These are phyloP conservation scores for Waltiozyma sp. DNA, from an alignment of 1,139 yeast genomes.

Conservation along the genomic window DNA sequence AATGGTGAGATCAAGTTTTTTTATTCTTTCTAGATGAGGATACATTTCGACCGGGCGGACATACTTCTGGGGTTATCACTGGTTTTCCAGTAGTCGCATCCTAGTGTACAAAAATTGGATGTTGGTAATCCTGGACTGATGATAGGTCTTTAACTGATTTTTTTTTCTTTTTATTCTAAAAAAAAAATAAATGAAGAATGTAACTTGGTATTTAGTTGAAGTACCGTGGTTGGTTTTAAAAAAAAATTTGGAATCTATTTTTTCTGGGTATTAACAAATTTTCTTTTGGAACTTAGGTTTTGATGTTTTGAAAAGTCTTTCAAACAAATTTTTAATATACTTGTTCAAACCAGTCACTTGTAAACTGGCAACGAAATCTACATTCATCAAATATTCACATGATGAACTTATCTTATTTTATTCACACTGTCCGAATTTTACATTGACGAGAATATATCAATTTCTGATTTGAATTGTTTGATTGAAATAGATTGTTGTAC, in stretches of 20 bases:
- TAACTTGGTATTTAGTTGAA: no score
- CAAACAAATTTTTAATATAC: no score
- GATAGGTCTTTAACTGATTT: conserved; percentile 53
- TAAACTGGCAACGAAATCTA: no score
- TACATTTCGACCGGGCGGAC: conserved; percentile 76
- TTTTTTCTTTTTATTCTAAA: no score
- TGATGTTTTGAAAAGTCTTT: background rate
- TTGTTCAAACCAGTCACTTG: background rate
- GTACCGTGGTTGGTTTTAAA: no score
- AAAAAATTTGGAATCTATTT: no score
- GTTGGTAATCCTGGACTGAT: conserved; percentile 49
- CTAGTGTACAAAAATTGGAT: conserved; percentile 57
- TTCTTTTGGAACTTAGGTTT: background rate
- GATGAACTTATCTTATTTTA: conserved; percentile 42
- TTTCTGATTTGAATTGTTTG: background rate
- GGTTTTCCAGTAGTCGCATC: conserved; percentile 47
- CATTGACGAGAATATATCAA: conserved; percentile 30
- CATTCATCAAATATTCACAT: conserved; percentile 17
- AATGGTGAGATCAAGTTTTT: no score
- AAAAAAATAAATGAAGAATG: no score
- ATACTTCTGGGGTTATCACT: conserved; percentile 34
- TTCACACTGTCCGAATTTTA: conserved; percentile 58
- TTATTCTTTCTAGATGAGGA: conserved; percentile 43
- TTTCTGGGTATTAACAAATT: background rate
- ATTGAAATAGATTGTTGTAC: no score